phyloP scores from a whole-genome alignment of 805 yeast genomes.

The Lipomyces anomalus region DNA sequence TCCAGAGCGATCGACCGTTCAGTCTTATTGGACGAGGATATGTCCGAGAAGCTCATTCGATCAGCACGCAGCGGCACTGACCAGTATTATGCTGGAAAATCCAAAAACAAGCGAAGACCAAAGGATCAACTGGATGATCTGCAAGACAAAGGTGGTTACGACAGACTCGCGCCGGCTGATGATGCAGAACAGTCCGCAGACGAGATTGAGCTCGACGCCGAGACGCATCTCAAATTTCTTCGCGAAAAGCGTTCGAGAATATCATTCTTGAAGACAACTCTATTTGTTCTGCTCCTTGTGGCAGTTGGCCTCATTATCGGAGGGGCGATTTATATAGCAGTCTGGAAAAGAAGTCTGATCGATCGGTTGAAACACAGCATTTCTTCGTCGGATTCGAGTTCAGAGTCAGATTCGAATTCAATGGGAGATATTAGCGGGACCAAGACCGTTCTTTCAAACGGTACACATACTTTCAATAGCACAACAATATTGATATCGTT shows the following conservation, averaged over 20 bases:
- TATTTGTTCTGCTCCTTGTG: constrained; percentile 8
- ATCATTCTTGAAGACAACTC: constrained; percentile 6
- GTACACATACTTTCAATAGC: constrained; percentile 66
- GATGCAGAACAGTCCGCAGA: constrained; percentile 7
- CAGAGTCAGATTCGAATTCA: background rate
- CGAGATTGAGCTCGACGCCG: constrained; percentile 22
- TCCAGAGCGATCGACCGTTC: constrained; percentile 10
- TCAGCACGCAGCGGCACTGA: constrained; percentile 4
- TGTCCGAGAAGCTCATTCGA: constrained; percentile 12
- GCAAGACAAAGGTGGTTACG: constrained; percentile 3
- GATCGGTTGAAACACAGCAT: background rate
- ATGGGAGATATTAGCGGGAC: background rate
- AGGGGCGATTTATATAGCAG: constrained; percentile 14
- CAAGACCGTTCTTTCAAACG: constrained; percentile 41
- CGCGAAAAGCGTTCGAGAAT: constrained; percentile 16
- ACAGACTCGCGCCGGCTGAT: constrained; percentile 4
- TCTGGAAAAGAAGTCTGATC: constrained; percentile 8
- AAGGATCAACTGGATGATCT: background rate
- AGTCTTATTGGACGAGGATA: constrained; percentile 12
- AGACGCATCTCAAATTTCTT: constrained; percentile 18
- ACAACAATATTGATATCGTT: constrained; percentile 74
- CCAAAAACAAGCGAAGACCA: constrained; percentile 9
- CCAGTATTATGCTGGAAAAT: constrained; percentile 2
- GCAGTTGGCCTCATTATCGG: constrained; percentile 11
- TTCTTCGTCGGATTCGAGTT: background rate